Percentiles rank a stretch among this genome's conserved stretches.
Evolutionary conservation across 495 filamentous ascomycete genomes (phyloP).

Genomic region (Achaetomiella virescens): DNA sequence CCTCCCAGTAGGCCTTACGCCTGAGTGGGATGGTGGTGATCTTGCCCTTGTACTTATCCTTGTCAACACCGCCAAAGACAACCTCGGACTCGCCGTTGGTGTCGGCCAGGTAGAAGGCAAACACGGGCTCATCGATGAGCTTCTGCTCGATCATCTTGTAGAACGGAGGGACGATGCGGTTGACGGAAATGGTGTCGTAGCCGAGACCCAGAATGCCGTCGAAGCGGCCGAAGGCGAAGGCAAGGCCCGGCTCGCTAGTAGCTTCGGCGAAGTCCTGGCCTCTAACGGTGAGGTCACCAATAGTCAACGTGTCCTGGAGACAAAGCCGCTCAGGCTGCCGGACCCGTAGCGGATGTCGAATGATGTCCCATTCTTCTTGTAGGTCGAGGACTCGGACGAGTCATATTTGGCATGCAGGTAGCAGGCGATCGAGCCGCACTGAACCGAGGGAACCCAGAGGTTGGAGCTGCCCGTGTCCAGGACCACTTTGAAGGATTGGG

Average conservation of each 20-base stretch:
- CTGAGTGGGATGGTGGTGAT: constrained; percentile 88
- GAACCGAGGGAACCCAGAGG: constrained; percentile 89
- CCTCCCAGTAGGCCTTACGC: constrained; percentile 99
- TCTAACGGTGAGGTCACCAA: constrained; percentile 84
- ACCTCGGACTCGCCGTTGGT: constrained; percentile 77
- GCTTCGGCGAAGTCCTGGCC: constrained; percentile 93
- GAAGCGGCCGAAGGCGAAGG: constrained; percentile 96
- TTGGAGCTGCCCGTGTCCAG: constrained; percentile 99
- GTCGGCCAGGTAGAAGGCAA: constrained; percentile 88
- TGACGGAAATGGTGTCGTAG: constrained; percentile 92
- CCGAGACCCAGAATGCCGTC: constrained; percentile 97
- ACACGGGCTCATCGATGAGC: constrained; percentile 84
- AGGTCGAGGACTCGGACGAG: constrained; percentile 81
- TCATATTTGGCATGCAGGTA: constrained; percentile 97
- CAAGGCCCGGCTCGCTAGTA: constrained; percentile 86
- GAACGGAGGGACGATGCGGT: constrained; percentile 89
- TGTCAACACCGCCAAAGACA: constrained; percentile 85
- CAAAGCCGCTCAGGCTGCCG: constrained; percentile 87
- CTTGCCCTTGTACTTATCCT: constrained; percentile 81
- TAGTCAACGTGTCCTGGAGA: constrained; percentile 81
- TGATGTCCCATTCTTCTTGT: constrained; percentile 82
- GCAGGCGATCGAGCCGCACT: constrained; percentile 95
- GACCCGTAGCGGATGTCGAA: constrained; percentile 98
- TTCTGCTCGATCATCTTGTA: constrained; percentile 90
- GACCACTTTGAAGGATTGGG: constrained; percentile 96